Evolutionary conservation across 179 eudicot genomes (phyloP).

Genomic region (Carnegiea gigantea): DNA sequence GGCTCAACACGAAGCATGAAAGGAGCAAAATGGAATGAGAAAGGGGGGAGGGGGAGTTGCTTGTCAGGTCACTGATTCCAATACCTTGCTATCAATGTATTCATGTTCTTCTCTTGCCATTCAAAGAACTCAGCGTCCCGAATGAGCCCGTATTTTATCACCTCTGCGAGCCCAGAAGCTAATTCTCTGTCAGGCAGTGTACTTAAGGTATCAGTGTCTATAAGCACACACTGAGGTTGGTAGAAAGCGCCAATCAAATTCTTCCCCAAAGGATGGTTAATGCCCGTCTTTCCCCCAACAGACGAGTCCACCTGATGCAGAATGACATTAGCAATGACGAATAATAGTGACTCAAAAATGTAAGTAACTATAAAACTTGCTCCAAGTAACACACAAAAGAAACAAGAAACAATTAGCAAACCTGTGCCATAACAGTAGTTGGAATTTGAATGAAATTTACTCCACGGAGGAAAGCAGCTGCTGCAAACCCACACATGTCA

Average conservation of each 20-base stretch:
- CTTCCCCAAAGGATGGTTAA: constrained; percentile 87
- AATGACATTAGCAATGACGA: constrained; percentile 15
- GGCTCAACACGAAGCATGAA: background rate
- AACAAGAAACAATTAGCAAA: constrained; percentile 22
- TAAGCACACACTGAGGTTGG: constrained; percentile 95
- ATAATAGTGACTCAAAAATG: background rate
- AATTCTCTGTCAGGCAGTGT: constrained; percentile 93
- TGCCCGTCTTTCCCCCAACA: constrained; percentile 98
- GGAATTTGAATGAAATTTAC: constrained; percentile 98
- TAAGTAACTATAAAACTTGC: background rate
- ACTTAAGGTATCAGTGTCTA: constrained; percentile 81
- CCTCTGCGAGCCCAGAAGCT: constrained; percentile 97
- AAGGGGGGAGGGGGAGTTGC: background rate
- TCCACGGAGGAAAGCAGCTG: constrained; percentile 91
- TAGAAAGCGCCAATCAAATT: constrained; percentile 95
- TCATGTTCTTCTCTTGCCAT: constrained; percentile 96
- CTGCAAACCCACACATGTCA: constrained; percentile 99
- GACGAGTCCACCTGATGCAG: constrained; percentile 88
- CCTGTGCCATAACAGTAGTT: constrained; percentile 99
- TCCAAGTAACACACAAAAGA: background rate
- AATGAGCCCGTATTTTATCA: constrained; percentile 87
- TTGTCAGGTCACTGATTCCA: background rate
- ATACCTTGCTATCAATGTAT: constrained; percentile 78
- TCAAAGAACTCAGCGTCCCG: constrained; percentile 91
- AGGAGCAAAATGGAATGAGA: background rate